phyloP scores from a whole-genome alignment of 345 rosid genomes.

The Ceriops tagal region DNA sequence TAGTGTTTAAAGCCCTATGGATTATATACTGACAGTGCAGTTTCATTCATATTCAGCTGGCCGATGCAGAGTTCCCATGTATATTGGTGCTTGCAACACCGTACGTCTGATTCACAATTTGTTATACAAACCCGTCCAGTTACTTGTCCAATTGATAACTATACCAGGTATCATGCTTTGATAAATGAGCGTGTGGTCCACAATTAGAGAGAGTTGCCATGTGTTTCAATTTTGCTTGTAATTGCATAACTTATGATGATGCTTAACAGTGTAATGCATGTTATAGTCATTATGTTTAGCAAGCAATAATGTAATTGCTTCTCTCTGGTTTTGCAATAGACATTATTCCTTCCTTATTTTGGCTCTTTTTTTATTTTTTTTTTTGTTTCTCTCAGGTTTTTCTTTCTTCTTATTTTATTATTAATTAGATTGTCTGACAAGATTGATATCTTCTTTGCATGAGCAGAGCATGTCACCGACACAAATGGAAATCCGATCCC shows the following conservation, averaged over 20 bases:
- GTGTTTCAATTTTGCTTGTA: too few species aligned
- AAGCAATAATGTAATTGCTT: neutral
- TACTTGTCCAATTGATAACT: neutral
- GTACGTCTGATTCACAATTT: neutral
- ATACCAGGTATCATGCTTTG: neutral
- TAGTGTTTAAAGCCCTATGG: neutral
- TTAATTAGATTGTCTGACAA: constrained; percentile 69
- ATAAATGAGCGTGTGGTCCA: neutral
- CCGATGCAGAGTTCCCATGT: neutral
- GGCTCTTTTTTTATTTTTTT: constrained; percentile 15
- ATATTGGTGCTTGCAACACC: neutral
- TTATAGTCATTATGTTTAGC: neutral
- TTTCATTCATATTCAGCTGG: neutral
- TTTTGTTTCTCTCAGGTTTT: constrained; percentile 24
- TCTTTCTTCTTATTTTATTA: constrained; percentile 42
- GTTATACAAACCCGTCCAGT: neutral
- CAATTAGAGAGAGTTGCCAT: neutral
- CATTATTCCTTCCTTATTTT: neutral
- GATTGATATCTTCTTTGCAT: constrained; percentile 64
- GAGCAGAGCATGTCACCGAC: constrained; percentile 58
- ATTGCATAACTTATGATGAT: neutral
- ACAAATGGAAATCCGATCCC: constrained; percentile 32
- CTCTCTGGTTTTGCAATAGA: neutral
- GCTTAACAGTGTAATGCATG: neutral
- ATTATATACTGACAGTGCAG: neutral